Base-by-base conservation (phyloP, 2,329 filamentous ascomycete species). In the Hymenoscyphus salicellus region DNA sequence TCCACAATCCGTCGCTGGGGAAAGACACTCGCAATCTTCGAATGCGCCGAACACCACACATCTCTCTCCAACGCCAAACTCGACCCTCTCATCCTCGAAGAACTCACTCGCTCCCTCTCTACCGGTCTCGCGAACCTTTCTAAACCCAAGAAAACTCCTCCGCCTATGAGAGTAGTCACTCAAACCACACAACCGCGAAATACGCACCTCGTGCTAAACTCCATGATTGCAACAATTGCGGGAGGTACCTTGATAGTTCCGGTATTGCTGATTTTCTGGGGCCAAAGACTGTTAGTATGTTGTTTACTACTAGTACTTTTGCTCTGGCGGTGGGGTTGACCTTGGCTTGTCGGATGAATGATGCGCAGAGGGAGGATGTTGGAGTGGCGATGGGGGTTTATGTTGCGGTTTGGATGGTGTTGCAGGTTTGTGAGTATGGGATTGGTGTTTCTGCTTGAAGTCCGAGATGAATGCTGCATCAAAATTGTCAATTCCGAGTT, bases 11-110 rank as follows among this genome's bases (percentile, higher is more conserved):
- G 55, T 8, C 56, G 58, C 41, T 68, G 62, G 14, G 67, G 69
- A 6, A 61, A 62, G n/a, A 62, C 61, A 17, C 58, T 68, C 11
- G 69, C 69, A 1, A 67, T 67, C 5, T 55, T 70, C 6, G 68
- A 70, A 62, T 58, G 38, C n/a, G 64, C 58, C 10, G 14, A 60
- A 16, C 46, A 60, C 33, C 65, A 55, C 46, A 32, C 3, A 32
- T 30, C n/a, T 16, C 36, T 11, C 28, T 30, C 1, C 7, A 30
- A 55, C 8, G 55, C 10, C 2, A 28, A 38, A 33, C 17, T 63
- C 23, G 41, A 26, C 0, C 17, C 26, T 7, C 2, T 17, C n/a
- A 28, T 58, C 23, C 38, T 62, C 16, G 46, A 57, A 30, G 61
- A 62, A 46, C 36, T 62, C 17, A 58, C 61, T 5, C 55, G 46